Evolutionary conservation across 352 stramenopile species (phyloP), one percentile per base, ranked within the genome.

Genomic region (Phytophthora litchii): DNA sequence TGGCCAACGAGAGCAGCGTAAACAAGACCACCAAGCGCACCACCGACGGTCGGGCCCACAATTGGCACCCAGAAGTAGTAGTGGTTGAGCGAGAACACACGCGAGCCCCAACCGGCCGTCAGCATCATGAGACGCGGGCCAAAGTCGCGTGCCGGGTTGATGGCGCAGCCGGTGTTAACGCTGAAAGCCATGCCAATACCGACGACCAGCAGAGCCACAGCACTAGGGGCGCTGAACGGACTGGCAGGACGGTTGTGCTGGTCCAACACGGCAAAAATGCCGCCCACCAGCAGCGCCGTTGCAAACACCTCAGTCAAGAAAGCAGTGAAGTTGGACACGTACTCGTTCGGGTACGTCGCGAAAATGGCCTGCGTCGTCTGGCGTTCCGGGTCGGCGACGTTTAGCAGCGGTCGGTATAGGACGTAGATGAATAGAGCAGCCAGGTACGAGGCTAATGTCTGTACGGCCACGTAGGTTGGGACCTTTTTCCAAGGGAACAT

Each of bases 61-160:
- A 86, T 73, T 8, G 76, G 76, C 36, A 86, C 64, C 73, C 73
- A 83, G 45, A 86, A 86, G 70, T 86, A 86, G 49, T 72, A 68
- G 64, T 69, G 43, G 58, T 72, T 53, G 14, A 72, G 48, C 32
- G 73, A 71, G 59, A 83, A 86, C 3, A 83, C 73, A 31, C 64
- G 61, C 36, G 64, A 70, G 50, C 75, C 75, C 70, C 71, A 86
- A 17, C 73, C 75, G 23, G 68, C 62, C 7, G 65, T 60, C 12
- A 67, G 54, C 47, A 74, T 72, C 53, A 79, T 64, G 45, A 85
- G 64, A 13, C 75, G 75, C 42, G 75, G 75, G 50, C 70, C 75
- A n/a, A 88, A 77, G 64, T 88, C 78, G 27, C 74, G 70, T 1
- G 78, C 78, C 4, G 78, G 78, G 63, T 88, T 88, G 44, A 88